Evolutionary conservation across 1,284 basidiomycete species (phyloP), one percentile per base, ranked within the genome.

Genomic region (Fomes fomentarius): DNA sequence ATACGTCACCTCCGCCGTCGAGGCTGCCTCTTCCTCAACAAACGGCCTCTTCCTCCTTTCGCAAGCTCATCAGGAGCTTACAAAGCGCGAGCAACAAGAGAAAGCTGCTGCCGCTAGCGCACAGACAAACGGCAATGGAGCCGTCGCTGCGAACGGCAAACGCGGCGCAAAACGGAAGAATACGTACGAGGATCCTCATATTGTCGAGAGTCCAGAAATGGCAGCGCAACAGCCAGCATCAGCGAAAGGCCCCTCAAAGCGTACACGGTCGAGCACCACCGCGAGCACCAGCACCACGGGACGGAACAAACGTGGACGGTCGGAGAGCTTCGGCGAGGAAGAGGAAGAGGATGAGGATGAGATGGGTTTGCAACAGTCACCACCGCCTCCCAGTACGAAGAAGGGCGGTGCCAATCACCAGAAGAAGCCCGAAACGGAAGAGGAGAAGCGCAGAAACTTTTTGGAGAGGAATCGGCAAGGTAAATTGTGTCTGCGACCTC

Each of bases 381-480:
- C 64, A 35, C 60, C 58, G n/a, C 66, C 67, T 19, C 64, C 65
- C 34, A 37, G 43, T 38, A 15, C n/a, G 64, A 66, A 58, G 61
- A 69, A 69, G 52, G 67, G 66, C 22, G 63, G 63, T 12, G 60
- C 57, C 33, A 61, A 62, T 26, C 58, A 68, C 14, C 64, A 58
- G 19, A 91, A 87, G 72, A 92, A 89, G 68, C 89, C 89, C 33
- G 94, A 96, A 78, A 97, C 94, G 0, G 95, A 97, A 68, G 95
- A 97, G 72, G 95, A 97, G 69, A 97, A 97, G 74, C 81, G 95
- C 39, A 86, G 84, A 71, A 98, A 96, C 74, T 97, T 97, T 73
- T 74, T 98, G 53, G 95, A 97, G 72, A 81, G 95, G 57, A 98
- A 97, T 70, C 80, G 95, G 66, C 95, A 97, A 81, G 94, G 94